Evolutionary conservation across 2,329 filamentous ascomycete genomes (phyloP).

Genomic region (Apiospora sp.): DNA sequence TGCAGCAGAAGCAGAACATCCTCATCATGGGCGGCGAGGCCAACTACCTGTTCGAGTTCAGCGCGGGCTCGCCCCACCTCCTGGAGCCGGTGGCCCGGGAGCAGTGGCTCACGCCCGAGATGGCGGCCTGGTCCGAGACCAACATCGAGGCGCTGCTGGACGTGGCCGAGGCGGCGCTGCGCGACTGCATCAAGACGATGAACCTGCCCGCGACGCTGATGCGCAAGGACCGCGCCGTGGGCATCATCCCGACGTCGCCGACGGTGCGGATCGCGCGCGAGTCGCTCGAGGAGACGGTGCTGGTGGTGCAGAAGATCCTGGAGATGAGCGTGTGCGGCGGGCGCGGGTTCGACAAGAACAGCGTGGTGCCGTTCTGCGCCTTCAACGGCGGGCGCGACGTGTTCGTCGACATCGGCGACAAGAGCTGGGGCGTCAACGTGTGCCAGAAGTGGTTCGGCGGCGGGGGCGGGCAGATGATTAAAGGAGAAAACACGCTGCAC

Average conservation of each 20-base stretch:
- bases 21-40: conserved; percentile 95
- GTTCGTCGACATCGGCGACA: conserved; percentile 98
- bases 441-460: conserved; percentile 87
- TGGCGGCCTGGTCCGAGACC: conserved; percentile 77
- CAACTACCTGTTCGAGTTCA: conserved; percentile 91
- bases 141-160: conserved; percentile 86
- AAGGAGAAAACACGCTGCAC: conserved; percentile 83
- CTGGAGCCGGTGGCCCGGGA: conserved; percentile 71
- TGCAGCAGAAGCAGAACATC: conserved; percentile 76
- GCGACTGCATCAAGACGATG: conserved; percentile 82
- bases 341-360: conserved; percentile 36
- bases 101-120: conserved; percentile 80
- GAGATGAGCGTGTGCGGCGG: conserved; percentile 79
- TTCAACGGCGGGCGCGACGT: conserved; percentile 99
- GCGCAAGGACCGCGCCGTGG: conserved; percentile 87
- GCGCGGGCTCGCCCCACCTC: conserved; percentile 68
- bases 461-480: conserved; percentile 54
- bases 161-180: conserved; percentile 83
- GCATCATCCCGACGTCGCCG: conserved; percentile 72
- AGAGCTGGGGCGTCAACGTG: conserved; percentile 92
- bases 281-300: conserved; percentile 92
- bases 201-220: conserved; percentile 81
- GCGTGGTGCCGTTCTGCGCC: conserved; percentile 84
- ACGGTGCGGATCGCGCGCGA: conserved; percentile 80
- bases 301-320: conserved; percentile 91